Percentiles rank a stretch among this genome's conserved stretches.
Evolutionary conservation across 805 yeast genomes (phyloP).

Genomic region (Dipodascopsis uninucleata): DNA sequence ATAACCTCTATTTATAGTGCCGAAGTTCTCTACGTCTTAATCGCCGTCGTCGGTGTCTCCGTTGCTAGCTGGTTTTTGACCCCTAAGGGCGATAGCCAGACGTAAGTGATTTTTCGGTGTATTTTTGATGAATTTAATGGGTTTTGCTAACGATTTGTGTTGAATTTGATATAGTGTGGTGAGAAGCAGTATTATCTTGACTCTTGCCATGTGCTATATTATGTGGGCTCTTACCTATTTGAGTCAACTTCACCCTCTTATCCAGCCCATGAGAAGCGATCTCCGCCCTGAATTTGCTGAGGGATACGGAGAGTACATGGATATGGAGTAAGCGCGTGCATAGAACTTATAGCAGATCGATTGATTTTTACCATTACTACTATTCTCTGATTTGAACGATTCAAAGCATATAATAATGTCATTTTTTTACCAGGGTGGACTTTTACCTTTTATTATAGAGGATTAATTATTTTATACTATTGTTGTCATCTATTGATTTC

Average conservation of each 20-base stretch:
- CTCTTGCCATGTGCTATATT: conserved; percentile 66
- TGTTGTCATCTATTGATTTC: background rate
- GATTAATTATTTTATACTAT: background rate
- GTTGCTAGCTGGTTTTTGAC: conserved; percentile 29
- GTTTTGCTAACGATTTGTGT: background rate
- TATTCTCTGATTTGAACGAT: background rate
- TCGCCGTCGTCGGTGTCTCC: conserved; percentile 25
- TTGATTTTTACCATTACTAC: background rate
- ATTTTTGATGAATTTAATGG: background rate
- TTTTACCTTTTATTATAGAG: too few relatives aligned
- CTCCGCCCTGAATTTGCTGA: conserved; percentile 71
- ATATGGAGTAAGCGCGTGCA: conserved; percentile 11
- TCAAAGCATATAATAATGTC: conserved; percentile 16
- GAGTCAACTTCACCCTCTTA: conserved; percentile 75
- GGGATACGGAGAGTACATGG: conserved; percentile 27
- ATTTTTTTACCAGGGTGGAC: conserved; percentile 4
- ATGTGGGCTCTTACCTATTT: conserved; percentile 40
- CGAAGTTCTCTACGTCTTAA: conserved; percentile 27
- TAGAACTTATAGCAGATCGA: background rate
- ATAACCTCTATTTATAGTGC: too few relatives aligned
- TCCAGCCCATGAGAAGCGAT: conserved; percentile 80
- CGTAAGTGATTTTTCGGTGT: conserved; percentile 23
- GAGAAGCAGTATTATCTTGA: conserved; percentile 63
- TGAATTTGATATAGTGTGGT: conserved; percentile 33
- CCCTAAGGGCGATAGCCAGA: conserved; percentile 31